These are phyloP conservation scores for Cryptosporidium tyzzeri DNA, from an alignment of 169 alveolate species.

Conservation along the genomic window DNA sequence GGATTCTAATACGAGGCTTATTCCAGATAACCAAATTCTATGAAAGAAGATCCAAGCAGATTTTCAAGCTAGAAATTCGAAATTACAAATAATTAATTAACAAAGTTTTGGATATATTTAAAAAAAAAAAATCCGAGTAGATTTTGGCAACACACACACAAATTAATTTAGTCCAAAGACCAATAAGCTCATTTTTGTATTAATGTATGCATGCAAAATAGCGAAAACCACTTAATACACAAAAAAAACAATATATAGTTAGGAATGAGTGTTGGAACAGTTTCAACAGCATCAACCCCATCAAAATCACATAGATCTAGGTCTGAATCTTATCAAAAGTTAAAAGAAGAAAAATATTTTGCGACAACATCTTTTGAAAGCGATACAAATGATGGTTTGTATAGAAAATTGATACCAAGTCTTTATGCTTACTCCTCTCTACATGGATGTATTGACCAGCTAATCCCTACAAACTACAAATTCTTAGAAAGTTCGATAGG, in stretches of 20 bases:
- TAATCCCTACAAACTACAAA: constrained; percentile 64
- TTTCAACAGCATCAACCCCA: constrained; percentile 44
- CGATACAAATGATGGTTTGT: constrained; percentile 4
- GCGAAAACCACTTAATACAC: background rate
- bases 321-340: background rate
- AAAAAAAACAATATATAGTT: background rate
- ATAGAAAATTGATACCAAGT: constrained; percentile 15
- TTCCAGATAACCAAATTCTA: no score
- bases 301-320: constrained; percentile 21
- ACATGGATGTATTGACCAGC: constrained; percentile 68
- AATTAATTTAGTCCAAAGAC: no score
- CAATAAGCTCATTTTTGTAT: no score
- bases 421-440: constrained; percentile 54
- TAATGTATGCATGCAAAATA: background rate
- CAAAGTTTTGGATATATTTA: background rate
- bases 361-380: background rate
- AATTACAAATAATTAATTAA: background rate
- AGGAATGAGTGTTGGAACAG: constrained; percentile 39
- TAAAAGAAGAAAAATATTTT: background rate
- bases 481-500: constrained; percentile 49
- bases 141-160: background rate
- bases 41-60: background rate
- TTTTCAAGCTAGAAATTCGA: background rate
- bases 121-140: background rate
- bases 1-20: background rate